Conservation (phyloP, 148 eudicot species). For the Spergularia marina region DNA sequence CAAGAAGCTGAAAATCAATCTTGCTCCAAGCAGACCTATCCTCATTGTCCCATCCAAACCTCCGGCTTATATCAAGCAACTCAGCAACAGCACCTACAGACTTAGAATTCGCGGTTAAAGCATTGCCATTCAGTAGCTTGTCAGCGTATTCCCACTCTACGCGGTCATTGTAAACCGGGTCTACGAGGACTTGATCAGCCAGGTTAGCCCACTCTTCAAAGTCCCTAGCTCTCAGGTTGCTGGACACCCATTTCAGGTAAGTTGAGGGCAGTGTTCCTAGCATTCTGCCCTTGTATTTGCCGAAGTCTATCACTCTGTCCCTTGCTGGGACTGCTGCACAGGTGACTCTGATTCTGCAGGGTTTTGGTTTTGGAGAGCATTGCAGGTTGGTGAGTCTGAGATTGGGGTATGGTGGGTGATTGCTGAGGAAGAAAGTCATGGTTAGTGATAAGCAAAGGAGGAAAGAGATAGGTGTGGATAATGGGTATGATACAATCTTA, state of each 20-base stretch:
- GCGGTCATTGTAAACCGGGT: slow-evolving; percentile 75
- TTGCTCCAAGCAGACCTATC: slow-evolving; percentile 64
- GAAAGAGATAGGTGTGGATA: slow-evolving; percentile 2
- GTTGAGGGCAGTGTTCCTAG: slow-evolving; percentile 66
- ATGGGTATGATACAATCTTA: slow-evolving; percentile 16
- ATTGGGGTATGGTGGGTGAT: slow-evolving; percentile 10
- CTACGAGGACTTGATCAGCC: slow-evolving; percentile 65
- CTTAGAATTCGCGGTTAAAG: not conserved
- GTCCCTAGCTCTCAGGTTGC: slow-evolving; percentile 54
- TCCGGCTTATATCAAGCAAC: slow-evolving; percentile 52
- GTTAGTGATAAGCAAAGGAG: not conserved
- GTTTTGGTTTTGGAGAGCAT: slow-evolving; percentile 15
- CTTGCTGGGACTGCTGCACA: slow-evolving; percentile 41
- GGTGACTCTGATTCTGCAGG: not conserved
- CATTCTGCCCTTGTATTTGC: slow-evolving; percentile 72
- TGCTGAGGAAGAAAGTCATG: slow-evolving; percentile 31
- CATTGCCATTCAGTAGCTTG: slow-evolving; percentile 46
- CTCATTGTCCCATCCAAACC: slow-evolving; percentile 85
- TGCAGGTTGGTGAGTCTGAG: slow-evolving; percentile 5
- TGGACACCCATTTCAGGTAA: slow-evolving; percentile 75
- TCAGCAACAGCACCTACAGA: slow-evolving; percentile 36
- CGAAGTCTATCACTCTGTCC: slow-evolving; percentile 69
- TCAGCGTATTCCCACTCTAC: slow-evolving; percentile 84
- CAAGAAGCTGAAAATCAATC: slow-evolving; percentile 59
- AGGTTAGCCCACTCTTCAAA: slow-evolving; percentile 58